phyloP scores from a whole-genome alignment of 2,329 filamentous ascomycete genomes.

The Epicoccum sorghinum region DNA sequence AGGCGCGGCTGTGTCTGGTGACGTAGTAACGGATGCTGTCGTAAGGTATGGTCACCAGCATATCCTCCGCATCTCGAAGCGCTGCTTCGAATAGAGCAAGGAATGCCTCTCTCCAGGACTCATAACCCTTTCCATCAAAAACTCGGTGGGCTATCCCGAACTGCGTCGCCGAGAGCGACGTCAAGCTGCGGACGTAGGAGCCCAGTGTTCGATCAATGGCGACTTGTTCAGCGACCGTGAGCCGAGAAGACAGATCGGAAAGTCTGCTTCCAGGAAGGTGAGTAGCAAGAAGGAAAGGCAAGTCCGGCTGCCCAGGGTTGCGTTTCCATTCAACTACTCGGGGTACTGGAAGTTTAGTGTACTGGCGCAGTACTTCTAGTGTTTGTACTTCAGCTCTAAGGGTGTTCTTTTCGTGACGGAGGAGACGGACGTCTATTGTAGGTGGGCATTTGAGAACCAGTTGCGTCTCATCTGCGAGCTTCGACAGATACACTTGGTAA shows the following conservation, averaged over 20 bases:
- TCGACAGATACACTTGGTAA: conserved; percentile 52
- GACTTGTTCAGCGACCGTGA: conserved; percentile 45
- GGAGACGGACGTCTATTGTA: conserved; percentile 43
- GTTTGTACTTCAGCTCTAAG: conserved; percentile 49
- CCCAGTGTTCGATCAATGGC: conserved; percentile 51
- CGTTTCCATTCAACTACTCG: conserved; percentile 48
- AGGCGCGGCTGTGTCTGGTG: conserved; percentile 49
- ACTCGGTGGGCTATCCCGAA: conserved; percentile 61
- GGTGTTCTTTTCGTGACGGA: conserved; percentile 52
- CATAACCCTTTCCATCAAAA: conserved; percentile 51
- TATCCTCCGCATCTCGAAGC: conserved; percentile 64
- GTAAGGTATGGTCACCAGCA: conserved; percentile 63
- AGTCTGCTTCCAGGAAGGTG: conserved; percentile 43
- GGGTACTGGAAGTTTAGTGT: conserved; percentile 47
- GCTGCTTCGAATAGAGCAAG: conserved; percentile 58
- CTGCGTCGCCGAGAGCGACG: conserved; percentile 52
- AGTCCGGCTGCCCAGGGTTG: conserved; percentile 34
- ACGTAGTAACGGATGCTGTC: conserved; percentile 59
- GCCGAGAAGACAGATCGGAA: conserved; percentile 35
- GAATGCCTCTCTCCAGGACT: conserved; percentile 62
- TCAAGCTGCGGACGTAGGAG: conserved; percentile 50
- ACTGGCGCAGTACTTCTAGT: conserved; percentile 46
- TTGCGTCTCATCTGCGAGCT: conserved; percentile 46
- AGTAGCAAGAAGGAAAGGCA: conserved; percentile 44
- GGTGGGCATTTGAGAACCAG: conserved; percentile 53